Conservation (phyloP, 83 land plant species). For the Isoetes engelmannii region DNA sequence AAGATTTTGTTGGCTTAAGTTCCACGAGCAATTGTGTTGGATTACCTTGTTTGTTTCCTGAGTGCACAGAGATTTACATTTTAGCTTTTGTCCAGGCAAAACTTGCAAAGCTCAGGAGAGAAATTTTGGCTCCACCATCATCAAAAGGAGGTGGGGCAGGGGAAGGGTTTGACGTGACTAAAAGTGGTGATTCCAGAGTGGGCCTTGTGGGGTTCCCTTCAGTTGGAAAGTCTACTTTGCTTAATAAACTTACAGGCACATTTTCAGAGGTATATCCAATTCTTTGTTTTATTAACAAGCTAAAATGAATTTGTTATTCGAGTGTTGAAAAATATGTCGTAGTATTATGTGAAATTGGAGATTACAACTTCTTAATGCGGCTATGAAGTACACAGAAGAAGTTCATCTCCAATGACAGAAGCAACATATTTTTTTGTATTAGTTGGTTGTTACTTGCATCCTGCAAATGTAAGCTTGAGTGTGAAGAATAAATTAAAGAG, state of each 20-base stretch:
- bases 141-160: constrained; percentile 97
- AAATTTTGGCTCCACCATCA: constrained; percentile 72
- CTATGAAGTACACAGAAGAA: not conserved
- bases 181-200: constrained; percentile 99
- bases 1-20: too few relatives aligned
- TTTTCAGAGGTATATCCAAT: constrained; percentile 74
- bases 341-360: not conserved
- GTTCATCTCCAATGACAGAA: not conserved
- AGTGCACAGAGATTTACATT: not conserved
- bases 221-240: constrained; percentile 96
- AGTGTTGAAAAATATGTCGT: constrained; percentile 4
- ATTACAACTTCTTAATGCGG: not conserved
- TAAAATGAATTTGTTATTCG: not conserved
- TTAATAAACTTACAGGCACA: constrained; percentile 96
- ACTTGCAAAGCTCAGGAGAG: constrained; percentile 93
- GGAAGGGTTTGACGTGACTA: constrained; percentile 99
- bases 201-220: constrained; percentile 99
- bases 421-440: not conserved
- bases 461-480: not conserved
- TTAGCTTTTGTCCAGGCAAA: constrained; percentile 51
- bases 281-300: not conserved
- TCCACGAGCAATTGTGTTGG: too few relatives aligned
- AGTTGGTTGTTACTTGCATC: not conserved
- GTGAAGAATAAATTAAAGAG: too few relatives aligned
- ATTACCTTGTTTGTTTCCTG: too few relatives aligned